These are phyloP conservation scores for Cadophora luteo-olivacea DNA, from an alignment of 2,329 filamentous ascomycete genomes.

Conservation along the genomic window DNA sequence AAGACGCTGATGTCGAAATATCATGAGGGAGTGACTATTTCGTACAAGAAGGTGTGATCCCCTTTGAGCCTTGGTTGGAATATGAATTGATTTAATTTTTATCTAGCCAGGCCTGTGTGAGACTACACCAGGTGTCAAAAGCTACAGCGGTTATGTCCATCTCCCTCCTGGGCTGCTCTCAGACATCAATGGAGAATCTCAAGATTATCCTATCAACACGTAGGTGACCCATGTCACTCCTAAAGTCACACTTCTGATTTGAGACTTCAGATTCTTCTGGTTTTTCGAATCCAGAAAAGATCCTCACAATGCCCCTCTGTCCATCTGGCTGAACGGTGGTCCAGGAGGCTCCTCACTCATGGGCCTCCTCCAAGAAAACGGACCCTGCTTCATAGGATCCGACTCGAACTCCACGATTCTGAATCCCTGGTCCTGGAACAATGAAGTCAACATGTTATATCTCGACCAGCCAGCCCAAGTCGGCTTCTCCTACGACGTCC, in stretches of 20 bases:
- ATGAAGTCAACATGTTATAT: conserved; percentile 58
- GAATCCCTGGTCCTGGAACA: conserved; percentile 68
- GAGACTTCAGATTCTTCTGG: conserved; percentile 46
- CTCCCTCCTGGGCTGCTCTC: conserved; percentile 25
- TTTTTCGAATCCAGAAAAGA: conserved; percentile 51
- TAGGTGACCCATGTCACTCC: neutral
- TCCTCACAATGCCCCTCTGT: conserved; percentile 54
- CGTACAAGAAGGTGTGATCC: conserved; percentile 9
- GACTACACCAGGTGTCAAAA: conserved; percentile 32
- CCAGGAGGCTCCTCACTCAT: conserved; percentile 64
- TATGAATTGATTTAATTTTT: neutral
- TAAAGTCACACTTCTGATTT: neutral
- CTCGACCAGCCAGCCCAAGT: conserved; percentile 69
- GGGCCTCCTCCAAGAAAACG: conserved; percentile 63
- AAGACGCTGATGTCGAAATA: conserved; percentile 11
- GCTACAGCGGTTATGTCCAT: conserved; percentile 33
- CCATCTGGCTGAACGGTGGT: conserved; percentile 70
- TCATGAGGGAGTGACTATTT: conserved; percentile 14
- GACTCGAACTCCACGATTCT: conserved; percentile 53
- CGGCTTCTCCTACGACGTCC: conserved; percentile 57
- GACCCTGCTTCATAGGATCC: conserved; percentile 48
- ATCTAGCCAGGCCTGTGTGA: conserved; percentile 24
- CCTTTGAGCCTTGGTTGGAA: neutral
- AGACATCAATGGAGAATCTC: conserved; percentile 21
- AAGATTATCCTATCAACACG: conserved; percentile 29